phyloP scores from a whole-genome alignment of 805 yeast species.

The Pichia cephalocereana region DNA sequence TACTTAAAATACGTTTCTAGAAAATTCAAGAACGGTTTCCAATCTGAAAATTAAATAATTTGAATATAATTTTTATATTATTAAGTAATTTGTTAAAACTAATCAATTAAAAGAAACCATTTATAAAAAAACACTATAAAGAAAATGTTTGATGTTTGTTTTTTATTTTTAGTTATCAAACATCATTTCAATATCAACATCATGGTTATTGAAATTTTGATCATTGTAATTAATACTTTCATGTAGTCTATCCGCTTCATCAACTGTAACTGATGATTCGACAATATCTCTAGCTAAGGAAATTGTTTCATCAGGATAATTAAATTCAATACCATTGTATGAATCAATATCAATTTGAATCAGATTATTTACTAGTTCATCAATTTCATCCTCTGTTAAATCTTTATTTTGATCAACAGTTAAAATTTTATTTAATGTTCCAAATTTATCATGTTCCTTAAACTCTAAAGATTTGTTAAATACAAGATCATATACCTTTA shows the following conservation, averaged over 20 bases:
- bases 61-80: conserved; percentile 2
- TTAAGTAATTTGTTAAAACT: neutral
- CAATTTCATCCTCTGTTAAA: conserved; percentile 14
- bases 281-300: conserved; percentile 65
- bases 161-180: neutral
- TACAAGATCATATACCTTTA: conserved; percentile 14
- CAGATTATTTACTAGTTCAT: conserved; percentile 22
- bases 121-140: neutral
- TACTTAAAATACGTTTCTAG: conserved; percentile 95
- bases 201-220: conserved; percentile 13
- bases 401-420: neutral
- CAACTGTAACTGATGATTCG: conserved; percentile 59
- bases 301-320: conserved; percentile 52
- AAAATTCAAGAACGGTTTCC: conserved; percentile 99
- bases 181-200: conserved; percentile 1
- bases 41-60: conserved; percentile 35
- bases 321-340: conserved; percentile 54
- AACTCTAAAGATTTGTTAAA: conserved; percentile 18
- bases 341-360: conserved; percentile 20
- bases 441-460: conserved; percentile 29
- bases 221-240: conserved; percentile 48
- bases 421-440: conserved; percentile 12
- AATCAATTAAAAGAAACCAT: neutral
- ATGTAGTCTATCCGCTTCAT: conserved; percentile 70
- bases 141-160: too few species aligned